phyloP scores from a whole-genome alignment of 2,329 filamentous ascomycete genomes.

The Penicillium sp. region DNA sequence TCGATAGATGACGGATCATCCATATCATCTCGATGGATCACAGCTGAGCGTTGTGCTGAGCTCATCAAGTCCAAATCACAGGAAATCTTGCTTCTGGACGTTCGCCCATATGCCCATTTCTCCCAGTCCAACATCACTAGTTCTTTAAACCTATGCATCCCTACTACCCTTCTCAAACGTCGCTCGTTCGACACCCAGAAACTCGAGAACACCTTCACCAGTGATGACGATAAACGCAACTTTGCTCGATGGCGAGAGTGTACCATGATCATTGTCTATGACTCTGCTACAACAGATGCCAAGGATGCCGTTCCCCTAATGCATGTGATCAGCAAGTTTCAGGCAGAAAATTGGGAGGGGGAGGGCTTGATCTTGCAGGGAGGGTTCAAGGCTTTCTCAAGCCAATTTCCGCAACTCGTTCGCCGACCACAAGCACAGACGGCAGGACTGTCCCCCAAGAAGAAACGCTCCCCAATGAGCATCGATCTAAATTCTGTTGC shows the following conservation, averaged over 20 bases:
- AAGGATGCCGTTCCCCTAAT: conserved; percentile 79
- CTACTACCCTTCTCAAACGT: conserved; percentile 88
- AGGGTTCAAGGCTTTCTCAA: conserved; percentile 76
- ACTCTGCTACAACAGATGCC: conserved; percentile 72
- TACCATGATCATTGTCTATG: conserved; percentile 83
- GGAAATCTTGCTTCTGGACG: conserved; percentile 74
- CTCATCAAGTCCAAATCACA: conserved; percentile 58
- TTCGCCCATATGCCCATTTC: conserved; percentile 84
- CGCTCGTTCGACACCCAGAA: conserved; percentile 89
- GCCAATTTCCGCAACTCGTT: conserved; percentile 61
- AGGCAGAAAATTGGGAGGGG: conserved; percentile 78
- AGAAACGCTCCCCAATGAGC: conserved; percentile 57
- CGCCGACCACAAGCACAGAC: conserved; percentile 32
- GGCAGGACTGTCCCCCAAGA: conserved; percentile 43
- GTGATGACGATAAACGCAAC: conserved; percentile 66
- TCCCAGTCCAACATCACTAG: conserved; percentile 72
- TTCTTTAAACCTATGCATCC: conserved; percentile 92
- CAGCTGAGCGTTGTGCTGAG: conserved; percentile 58
- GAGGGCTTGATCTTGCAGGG: conserved; percentile 75
- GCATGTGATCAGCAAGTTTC: conserved; percentile 93
- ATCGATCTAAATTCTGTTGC: conserved; percentile 60
- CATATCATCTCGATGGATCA: conserved; percentile 46
- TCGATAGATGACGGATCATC: conserved; percentile 2
- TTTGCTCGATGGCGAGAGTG: conserved; percentile 78
- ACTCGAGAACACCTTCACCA: conserved; percentile 82